phyloP scores from a whole-genome alignment of 306 rosid genomes.

The Sindora glabra region DNA sequence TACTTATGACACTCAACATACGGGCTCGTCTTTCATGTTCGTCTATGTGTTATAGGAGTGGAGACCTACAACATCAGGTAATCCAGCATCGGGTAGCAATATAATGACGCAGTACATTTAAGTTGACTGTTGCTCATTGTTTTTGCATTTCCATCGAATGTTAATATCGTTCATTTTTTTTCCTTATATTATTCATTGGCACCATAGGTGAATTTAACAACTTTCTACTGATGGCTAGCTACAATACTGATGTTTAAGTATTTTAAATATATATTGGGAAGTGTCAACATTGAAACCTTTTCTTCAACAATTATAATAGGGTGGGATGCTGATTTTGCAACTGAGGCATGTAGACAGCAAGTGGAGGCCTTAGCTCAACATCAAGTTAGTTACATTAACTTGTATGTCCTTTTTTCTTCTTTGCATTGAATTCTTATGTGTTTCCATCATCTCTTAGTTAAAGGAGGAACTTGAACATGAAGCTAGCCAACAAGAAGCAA shows the following conservation, averaged over 20 bases:
- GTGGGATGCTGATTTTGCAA: slow-evolving; percentile 98
- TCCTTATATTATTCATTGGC: not conserved
- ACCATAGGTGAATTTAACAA: not conserved
- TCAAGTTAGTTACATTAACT: slow-evolving; percentile 48
- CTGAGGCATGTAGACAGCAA: slow-evolving; percentile 94
- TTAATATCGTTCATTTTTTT: not conserved
- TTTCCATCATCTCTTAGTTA: slow-evolving; percentile 39
- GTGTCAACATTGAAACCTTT: slow-evolving; percentile 17
- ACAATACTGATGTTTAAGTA: not conserved
- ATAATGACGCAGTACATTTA: not conserved
- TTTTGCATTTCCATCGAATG: not conserved
- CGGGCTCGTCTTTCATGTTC: not conserved
- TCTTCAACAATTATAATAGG: slow-evolving; percentile 36
- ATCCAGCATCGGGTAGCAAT: no score
- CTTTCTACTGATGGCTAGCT: not conserved
- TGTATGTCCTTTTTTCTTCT: not conserved
- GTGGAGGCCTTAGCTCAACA: slow-evolving; percentile 94
- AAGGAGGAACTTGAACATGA: slow-evolving; percentile 90
- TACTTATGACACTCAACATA: slow-evolving; percentile 2
- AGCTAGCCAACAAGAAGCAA: slow-evolving; percentile 78
- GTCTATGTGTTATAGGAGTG: not conserved
- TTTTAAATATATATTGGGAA: no score
- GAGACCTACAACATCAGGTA: no score
- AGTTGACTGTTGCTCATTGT: not conserved
- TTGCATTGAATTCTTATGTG: slow-evolving; percentile 7